Conservation (phyloP, 1,284 basidiomycete species). For the Kwoniella shivajii region DNA sequence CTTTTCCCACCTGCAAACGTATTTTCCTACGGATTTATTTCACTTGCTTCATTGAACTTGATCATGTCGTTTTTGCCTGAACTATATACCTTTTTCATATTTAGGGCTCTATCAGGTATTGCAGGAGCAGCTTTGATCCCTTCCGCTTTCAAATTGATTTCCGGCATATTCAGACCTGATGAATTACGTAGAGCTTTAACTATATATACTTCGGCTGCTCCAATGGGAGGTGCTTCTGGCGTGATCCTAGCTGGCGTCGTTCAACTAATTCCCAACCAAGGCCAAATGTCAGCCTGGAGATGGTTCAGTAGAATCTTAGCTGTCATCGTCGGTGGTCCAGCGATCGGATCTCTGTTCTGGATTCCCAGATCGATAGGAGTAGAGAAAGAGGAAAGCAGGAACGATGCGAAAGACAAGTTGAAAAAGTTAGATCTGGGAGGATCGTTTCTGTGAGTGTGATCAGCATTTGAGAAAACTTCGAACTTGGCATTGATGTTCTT, state of each 20-base stretch:
- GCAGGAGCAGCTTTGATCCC: constrained; percentile 34
- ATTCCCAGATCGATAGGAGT: constrained; percentile 24
- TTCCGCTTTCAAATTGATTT: constrained; percentile 38
- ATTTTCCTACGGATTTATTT: constrained; percentile 32
- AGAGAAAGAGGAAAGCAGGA: constrained; percentile 9
- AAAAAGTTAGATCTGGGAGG: constrained; percentile 34
- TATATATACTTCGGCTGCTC: constrained; percentile 29
- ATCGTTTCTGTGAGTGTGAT: constrained; percentile 19
- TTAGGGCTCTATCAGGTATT: constrained; percentile 39
- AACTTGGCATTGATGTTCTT: no score
- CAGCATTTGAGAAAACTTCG: no score
- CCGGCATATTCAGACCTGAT: constrained; percentile 24
- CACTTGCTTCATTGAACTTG: constrained; percentile 30
- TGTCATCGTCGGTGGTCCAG: not conserved
- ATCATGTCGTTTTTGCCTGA: constrained; percentile 38
- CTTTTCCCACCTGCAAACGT: constrained; percentile 36
- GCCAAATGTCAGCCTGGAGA: constrained; percentile 39
- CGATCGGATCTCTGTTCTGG: constrained; percentile 20
- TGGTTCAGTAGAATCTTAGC: constrained; percentile 52
- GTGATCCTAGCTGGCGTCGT: constrained; percentile 13
- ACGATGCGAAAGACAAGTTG: constrained; percentile 20
- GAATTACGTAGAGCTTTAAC: constrained; percentile 34
- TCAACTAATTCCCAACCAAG: constrained; percentile 38
- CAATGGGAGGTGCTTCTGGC: constrained; percentile 21
- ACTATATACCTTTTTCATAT: constrained; percentile 35